These are phyloP conservation scores for Pleomassaria siparia DNA, from an alignment of 2,329 filamentous ascomycete species.

Conservation along the genomic window DNA sequence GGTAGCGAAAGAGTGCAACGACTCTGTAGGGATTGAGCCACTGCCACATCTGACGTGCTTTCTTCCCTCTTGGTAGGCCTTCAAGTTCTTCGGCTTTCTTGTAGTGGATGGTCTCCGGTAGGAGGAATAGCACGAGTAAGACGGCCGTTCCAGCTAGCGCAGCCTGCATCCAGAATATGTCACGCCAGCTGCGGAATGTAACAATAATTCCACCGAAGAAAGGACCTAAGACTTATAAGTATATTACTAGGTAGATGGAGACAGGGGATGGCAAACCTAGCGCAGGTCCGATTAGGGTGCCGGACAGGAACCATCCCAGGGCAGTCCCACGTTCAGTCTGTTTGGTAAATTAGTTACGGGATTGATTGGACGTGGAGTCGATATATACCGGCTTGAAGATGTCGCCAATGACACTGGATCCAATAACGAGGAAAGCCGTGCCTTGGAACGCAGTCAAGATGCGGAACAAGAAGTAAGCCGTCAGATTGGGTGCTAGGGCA, in stretches of 20 bases:
- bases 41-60: constrained; percentile 57
- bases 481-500: constrained; percentile 70
- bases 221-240: constrained; percentile 56
- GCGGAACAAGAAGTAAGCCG: constrained; percentile 72
- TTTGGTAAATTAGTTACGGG: constrained; percentile 48
- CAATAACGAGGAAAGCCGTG: constrained; percentile 72
- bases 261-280: constrained; percentile 18
- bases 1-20: constrained; percentile 65
- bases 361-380: constrained; percentile 3
- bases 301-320: constrained; percentile 71
- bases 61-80: constrained; percentile 54
- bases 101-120: constrained; percentile 73
- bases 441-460: constrained; percentile 75
- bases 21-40: constrained; percentile 70
- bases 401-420: constrained; percentile 67
- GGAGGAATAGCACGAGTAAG: constrained; percentile 63
- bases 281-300: constrained; percentile 68
- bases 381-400: constrained; percentile 47
- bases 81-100: constrained; percentile 64
- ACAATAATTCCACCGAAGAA: constrained; percentile 77
- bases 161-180: constrained; percentile 77
- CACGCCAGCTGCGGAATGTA: constrained; percentile 71
- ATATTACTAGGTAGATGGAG: neutral
- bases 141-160: constrained; percentile 64
- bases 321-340: constrained; percentile 70